These are phyloP conservation scores for Ajuga chamaepitys DNA, from an alignment of 257 asterid species.

Conservation along the genomic window DNA sequence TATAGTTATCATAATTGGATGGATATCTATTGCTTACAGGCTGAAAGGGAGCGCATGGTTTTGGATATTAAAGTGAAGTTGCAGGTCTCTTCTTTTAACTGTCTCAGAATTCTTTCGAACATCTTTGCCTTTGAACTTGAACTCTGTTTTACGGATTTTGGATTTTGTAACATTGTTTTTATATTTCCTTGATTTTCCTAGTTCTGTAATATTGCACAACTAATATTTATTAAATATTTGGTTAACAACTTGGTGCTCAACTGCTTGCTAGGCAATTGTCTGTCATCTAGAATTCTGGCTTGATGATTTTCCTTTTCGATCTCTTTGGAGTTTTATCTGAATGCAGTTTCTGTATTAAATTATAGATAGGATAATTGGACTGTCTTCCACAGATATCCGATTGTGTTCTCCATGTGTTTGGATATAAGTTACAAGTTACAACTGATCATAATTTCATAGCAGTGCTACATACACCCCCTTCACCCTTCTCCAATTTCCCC, in stretches of 20 bases:
- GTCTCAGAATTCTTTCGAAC: not conserved
- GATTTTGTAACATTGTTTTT: not conserved
- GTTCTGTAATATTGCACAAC: not conserved
- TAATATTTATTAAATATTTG: not conserved
- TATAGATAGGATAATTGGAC: too few relatives aligned
- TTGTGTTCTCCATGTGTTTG: too few relatives aligned
- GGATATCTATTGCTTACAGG: slow-evolving; percentile 39
- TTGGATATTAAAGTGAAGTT: slow-evolving; percentile 92
- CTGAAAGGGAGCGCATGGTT: slow-evolving; percentile 98
- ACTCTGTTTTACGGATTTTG: slow-evolving; percentile 1
- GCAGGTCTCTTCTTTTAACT: slow-evolving; percentile 48
- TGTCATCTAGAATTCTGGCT: not conserved
- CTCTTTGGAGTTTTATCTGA: too few relatives aligned
- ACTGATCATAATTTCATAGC: too few relatives aligned
- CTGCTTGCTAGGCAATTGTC: not conserved
- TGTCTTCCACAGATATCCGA: too few relatives aligned
- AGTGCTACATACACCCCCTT: too few relatives aligned
- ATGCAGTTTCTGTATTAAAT: too few relatives aligned
- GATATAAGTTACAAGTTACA: too few relatives aligned
- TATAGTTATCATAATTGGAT: slow-evolving; percentile 2
- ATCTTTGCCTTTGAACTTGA: not conserved
- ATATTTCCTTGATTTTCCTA: not conserved
- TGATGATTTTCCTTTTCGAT: too few relatives aligned
- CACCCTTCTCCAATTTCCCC: too few relatives aligned
- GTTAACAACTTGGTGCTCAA: too few relatives aligned